Percentiles rank a stretch among this genome's conserved stretches.
Conservation (phyloP, 140 eudicot species). For the Ambrosia hybrid region DNA sequence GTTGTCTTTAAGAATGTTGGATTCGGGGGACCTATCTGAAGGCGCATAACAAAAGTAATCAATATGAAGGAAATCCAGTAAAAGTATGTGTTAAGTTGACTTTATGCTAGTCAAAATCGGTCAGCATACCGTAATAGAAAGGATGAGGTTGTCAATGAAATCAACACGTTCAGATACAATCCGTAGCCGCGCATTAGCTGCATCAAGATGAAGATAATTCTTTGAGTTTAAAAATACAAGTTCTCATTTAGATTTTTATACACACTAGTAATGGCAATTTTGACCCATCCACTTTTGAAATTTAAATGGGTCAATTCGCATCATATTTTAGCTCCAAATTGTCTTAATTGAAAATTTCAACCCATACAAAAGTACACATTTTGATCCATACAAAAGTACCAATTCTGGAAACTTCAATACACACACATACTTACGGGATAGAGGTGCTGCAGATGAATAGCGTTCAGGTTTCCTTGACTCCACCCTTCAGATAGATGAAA, state of each 20-base stretch:
- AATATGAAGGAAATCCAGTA: not conserved
- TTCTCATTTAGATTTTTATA: too few relatives aligned
- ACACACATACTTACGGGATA: constrained; percentile 99
- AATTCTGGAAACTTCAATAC: too few relatives aligned
- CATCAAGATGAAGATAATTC: constrained; percentile 16
- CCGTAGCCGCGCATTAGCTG: constrained; percentile 98
- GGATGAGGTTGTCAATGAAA: constrained; percentile 83
- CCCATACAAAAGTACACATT: too few relatives aligned
- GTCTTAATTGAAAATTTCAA: too few relatives aligned
- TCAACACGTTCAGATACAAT: constrained; percentile 98
- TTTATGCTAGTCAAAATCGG: constrained; percentile 17
- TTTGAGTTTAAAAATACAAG: constrained; percentile 14
- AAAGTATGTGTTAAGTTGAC: constrained; percentile 19
- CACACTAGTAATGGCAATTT: not conserved
- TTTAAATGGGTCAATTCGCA: not conserved
- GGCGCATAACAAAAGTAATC: constrained; percentile 3
- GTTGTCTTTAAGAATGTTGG: constrained; percentile 65
- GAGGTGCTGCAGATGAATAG: constrained; percentile 99
- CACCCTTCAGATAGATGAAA: constrained; percentile 84
- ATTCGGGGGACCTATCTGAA: constrained; percentile 98
- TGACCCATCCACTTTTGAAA: not conserved
- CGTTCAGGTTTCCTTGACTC: constrained; percentile 99
- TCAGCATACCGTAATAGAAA: constrained; percentile 77
- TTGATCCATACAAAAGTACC: not conserved
- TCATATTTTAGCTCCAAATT: not conserved